Evolutionary conservation across 495 filamentous ascomycete species (phyloP).

Genomic region (Talaromyces trachyspermus): DNA sequence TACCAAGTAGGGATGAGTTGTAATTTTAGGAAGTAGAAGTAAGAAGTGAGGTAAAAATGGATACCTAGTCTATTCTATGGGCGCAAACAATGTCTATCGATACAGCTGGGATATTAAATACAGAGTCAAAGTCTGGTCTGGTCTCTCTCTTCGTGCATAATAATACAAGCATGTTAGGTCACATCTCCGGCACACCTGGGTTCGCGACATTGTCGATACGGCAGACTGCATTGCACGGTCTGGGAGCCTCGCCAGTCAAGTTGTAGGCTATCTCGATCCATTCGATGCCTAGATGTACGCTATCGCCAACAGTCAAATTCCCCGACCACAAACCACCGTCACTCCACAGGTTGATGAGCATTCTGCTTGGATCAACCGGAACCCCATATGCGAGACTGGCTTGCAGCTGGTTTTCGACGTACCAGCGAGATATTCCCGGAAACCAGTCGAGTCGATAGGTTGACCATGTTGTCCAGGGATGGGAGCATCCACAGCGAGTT

Average conservation of each 20-base stretch:
- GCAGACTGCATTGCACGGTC: slow-evolving; percentile 4
- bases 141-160: no score
- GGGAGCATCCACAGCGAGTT: slow-evolving; percentile 24
- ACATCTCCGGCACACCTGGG: slow-evolving; percentile 4
- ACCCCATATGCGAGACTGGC: slow-evolving; percentile 55
- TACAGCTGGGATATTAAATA: no score
- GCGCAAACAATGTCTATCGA: no score
- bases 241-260: slow-evolving; percentile 11
- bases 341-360: slow-evolving; percentile 71
- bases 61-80: no score
- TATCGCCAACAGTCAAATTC: slow-evolving; percentile 53
- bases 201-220: slow-evolving; percentile 2
- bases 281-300: slow-evolving; percentile 61
- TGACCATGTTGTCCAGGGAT: slow-evolving; percentile 60
- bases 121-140: no score
- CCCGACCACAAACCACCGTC: slow-evolving; percentile 69
- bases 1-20: no score
- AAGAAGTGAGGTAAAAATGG: no score
- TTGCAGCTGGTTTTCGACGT: slow-evolving; percentile 49
- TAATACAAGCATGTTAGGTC: neutral
- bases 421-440: slow-evolving; percentile 55
- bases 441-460: slow-evolving; percentile 69
- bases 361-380: slow-evolving; percentile 48
- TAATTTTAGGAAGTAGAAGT: no score
- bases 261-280: slow-evolving; percentile 73